These are phyloP conservation scores for Inonotus hispidus DNA, from an alignment of 1,284 basidiomycete genomes.

Conservation along the genomic window DNA sequence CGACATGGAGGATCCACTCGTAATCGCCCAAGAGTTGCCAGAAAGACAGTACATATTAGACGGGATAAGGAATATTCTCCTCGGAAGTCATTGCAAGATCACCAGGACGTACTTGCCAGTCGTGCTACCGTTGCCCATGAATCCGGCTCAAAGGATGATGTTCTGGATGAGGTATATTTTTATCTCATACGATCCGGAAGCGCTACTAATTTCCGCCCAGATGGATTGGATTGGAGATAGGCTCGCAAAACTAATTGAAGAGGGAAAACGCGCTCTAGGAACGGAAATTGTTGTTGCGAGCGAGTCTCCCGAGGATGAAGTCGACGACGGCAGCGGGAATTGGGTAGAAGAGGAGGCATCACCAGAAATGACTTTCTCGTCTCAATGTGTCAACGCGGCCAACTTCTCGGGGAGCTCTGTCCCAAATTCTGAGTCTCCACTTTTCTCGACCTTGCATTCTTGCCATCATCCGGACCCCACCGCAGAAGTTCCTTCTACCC, in stretches of 20 bases:
- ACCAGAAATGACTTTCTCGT: background rate
- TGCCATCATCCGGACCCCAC: background rate
- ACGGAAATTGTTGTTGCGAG: conserved; percentile 68
- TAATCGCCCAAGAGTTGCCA: conserved; percentile 1
- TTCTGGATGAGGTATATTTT: conserved; percentile 42
- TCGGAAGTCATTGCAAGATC: conserved; percentile 5
- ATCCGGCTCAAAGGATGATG: conserved; percentile 29
- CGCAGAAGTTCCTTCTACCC: background rate
- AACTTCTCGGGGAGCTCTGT: conserved; percentile 4
- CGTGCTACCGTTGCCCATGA: conserved; percentile 25
- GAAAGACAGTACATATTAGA: background rate
- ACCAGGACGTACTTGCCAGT: conserved; percentile 25
- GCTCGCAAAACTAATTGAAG: conserved; percentile 60
- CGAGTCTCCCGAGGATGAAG: conserved; percentile 64
- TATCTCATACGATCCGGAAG: background rate
- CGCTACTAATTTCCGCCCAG: conserved; percentile 27
- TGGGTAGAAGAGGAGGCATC: conserved; percentile 53
- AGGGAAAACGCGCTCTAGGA: conserved; percentile 66
- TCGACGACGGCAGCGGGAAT: conserved; percentile 63
- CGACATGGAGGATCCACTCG: background rate
- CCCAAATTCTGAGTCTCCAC: background rate
- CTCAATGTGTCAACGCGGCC: background rate
- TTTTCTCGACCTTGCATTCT: background rate
- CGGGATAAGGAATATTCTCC: background rate
- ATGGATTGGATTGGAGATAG: conserved; percentile 75